Base-by-base conservation (phyloP, 305 asterid genomes). In the Fraxinus xanthoxyloides region DNA sequence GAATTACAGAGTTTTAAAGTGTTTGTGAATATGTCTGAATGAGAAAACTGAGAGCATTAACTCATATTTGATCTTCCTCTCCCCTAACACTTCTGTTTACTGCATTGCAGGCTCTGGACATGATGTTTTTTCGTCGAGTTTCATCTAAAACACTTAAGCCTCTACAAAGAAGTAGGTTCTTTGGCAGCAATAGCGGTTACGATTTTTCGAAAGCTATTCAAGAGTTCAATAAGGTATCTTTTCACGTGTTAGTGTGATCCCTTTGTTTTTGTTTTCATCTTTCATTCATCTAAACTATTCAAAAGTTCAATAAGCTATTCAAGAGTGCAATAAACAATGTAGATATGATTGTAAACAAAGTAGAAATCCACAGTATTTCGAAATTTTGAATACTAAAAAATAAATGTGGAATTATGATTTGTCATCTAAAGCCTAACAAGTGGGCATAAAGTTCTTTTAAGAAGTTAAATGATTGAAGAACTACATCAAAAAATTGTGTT, bases 141-240 rank as follows among this genome's bases (percentile, higher is more conserved):
- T 87, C 86, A 28, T 77, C 85, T 17, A 17, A 15, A 48, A 72
- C 72, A 63, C 76, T 88, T 7, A 82, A 80, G 79, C 89, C 89
- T 79, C 81, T 76, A 43, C 79, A 85, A 21, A 83, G 87, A 77
- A 59, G 63, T 70, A 91, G 95, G 87, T 84, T 87, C 59, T 90
- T 89, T 81, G 77, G 95, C 83, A 86, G 88, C 82, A 86, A 70
- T 61, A 67, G 77, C 82, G 83, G 79, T 85, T 77, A 80, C 87
- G 94, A 92, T 87, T 26, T 93, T 76, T 48, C 90, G 7, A 87
- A 87, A 82, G 88, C 84, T 65, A 90, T 95, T 28, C 82, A 91
- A 3, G 97, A 95, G 84, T 92, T 93, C 87, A 93, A 94, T 87
- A 92, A 93, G 98, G 98, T 92, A 70, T 35, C 54, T 12, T 69